phyloP scores from a whole-genome alignment of 805 yeast genomes.

The Schizosaccharomyces pombe region DNA sequence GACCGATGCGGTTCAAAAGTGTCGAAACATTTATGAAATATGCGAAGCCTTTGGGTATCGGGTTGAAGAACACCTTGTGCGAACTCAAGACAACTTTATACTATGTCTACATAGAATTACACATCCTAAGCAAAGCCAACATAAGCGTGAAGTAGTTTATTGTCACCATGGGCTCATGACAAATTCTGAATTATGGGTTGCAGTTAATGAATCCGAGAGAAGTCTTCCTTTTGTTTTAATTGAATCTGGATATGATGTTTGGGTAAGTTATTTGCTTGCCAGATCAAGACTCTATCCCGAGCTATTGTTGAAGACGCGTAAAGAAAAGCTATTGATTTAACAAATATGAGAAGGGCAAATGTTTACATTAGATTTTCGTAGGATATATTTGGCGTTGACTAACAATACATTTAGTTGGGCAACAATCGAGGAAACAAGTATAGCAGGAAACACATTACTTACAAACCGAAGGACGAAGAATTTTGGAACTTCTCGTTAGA shows the following conservation, averaged over 20 bases:
- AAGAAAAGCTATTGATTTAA: too few relatives aligned
- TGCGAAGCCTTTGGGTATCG: conserved; percentile 43
- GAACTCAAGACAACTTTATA: conserved; percentile 54
- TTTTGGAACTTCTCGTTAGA: conserved; percentile 87
- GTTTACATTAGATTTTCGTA: too few relatives aligned
- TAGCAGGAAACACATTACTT: conserved; percentile 47
- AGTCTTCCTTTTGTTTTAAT: conserved; percentile 55
- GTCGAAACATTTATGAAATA: conserved; percentile 14
- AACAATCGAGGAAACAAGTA: conserved; percentile 85
- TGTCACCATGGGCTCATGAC: conserved; percentile 81
- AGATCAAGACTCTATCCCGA: neutral
- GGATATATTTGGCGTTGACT: too few relatives aligned
- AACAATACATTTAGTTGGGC: conserved; percentile 32
- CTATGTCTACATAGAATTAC: conserved; percentile 41
- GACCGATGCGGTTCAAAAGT: neutral
- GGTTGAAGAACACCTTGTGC: conserved; percentile 53
- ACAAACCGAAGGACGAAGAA: conserved; percentile 21
- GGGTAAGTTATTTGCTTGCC: conserved; percentile 5
- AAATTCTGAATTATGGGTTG: conserved; percentile 68
- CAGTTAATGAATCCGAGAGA: conserved; percentile 22
- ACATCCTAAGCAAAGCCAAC: neutral
- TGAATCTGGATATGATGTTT: conserved; percentile 69
- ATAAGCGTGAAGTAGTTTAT: conserved; percentile 31
- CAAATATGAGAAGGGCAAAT: too few relatives aligned
- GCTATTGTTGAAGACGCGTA: too few relatives aligned